Percentiles rank a stretch among this genome's conserved stretches.
Conservation (phyloP, 2,329 filamentous ascomycete genomes). For the Chaetomiaceae sp. region DNA sequence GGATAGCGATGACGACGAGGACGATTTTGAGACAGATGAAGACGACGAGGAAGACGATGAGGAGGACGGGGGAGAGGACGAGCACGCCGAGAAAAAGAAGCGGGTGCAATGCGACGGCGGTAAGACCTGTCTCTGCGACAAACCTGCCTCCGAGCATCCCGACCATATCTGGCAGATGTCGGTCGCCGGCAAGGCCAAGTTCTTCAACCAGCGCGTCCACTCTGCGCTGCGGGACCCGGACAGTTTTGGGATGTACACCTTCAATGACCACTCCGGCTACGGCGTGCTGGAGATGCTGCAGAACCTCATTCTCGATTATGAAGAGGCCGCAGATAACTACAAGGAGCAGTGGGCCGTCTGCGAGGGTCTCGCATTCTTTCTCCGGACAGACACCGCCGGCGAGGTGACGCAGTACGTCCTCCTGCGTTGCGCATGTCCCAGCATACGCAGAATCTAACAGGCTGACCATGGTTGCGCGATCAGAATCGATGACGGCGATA, state of each 20-base stretch:
- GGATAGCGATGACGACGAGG: slow-evolving; percentile 8
- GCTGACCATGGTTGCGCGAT: background rate
- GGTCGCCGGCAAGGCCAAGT: slow-evolving; percentile 27
- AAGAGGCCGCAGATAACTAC: slow-evolving; percentile 27
- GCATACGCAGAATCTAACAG: no score
- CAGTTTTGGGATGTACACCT: slow-evolving; percentile 36
- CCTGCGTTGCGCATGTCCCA: no score
- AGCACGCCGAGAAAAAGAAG: background rate
- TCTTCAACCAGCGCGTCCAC: slow-evolving; percentile 20
- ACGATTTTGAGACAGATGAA: background rate
- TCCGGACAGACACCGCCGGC: slow-evolving; percentile 21
- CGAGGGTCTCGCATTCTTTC: slow-evolving; percentile 31
- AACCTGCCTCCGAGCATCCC: slow-evolving; percentile 27
- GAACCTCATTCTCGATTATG: slow-evolving; percentile 36
- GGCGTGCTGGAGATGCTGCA: slow-evolving; percentile 38
- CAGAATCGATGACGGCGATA: slow-evolving; percentile 28
- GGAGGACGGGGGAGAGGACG: background rate
- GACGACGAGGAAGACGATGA: slow-evolving; percentile 4
- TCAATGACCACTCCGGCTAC: slow-evolving; percentile 37
- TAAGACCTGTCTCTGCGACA: slow-evolving; percentile 30
- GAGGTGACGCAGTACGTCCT: no score
- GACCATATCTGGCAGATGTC: slow-evolving; percentile 30
- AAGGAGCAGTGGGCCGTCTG: slow-evolving; percentile 36
- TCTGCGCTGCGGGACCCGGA: slow-evolving; percentile 13
- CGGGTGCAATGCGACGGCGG: slow-evolving; percentile 21